Base-by-base conservation (phyloP, 371 early-diverging fungal genomes). In the Mortierella sp. region DNA sequence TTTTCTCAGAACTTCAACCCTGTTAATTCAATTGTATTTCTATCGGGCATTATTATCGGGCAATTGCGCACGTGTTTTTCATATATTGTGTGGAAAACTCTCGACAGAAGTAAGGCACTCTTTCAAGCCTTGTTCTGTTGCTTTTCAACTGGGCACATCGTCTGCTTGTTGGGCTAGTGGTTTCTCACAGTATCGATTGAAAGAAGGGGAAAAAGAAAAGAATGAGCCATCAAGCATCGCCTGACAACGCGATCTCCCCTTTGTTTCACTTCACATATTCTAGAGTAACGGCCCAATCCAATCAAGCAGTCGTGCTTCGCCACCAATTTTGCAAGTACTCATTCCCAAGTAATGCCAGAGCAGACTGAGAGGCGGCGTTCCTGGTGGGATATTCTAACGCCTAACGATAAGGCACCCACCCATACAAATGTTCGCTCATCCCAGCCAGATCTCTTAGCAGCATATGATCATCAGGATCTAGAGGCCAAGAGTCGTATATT, bases 281-380 rank as follows among this genome's bases (percentile, higher is more conserved):
- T 36, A 36, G 36, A 36, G 36, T 6, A 6, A 36, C 36, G 15
- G 43, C n/a, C 4, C n/a, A 5, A n/a, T 50, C n/a, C 16, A 16
- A 50, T n/a, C 7, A 16, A 50, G 8, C 7, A 50, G 50, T 19
- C 38, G 40, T 33, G 21, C 52, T 40, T 36, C 8, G 33, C 40
- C 50, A 57, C 40, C 36, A 21, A 32, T 11, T 21, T 47, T 15
- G 9, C 5, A 36, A 36, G 36, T 21, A 5, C 9, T 33, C 58
- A 32, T 59, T 9, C 33, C 69, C 38, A 48, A 55, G n/a, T 21
- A 4, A 78, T 78, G 81, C 81, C 81, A n/a, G 81, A 81, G 76
- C 81, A 72, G 45, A 75, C 76, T 32, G 81, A 76, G 57, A 81
- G 69, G 38, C 64, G 81, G 32, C 71, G 72, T 11, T 81, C 81